These are phyloP conservation scores for Oryza nivara DNA, from an alignment of 176 grass and related monocot genomes.

Conservation along the genomic window DNA sequence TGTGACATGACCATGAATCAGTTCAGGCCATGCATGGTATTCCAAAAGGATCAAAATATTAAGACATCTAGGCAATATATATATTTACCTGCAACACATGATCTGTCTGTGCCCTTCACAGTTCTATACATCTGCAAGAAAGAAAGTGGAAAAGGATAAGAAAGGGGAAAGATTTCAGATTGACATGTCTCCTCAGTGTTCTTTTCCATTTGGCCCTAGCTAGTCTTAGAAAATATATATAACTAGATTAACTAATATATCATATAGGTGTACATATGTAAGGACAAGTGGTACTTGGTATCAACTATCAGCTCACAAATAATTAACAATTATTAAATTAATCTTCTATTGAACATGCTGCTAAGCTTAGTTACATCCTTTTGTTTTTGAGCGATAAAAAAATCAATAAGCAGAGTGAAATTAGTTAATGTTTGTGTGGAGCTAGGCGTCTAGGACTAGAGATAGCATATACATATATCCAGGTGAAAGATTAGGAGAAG, in stretches of 20 bases:
- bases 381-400: slow-evolving; percentile 22
- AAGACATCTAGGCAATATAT: slow-evolving; percentile 47
- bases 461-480: slow-evolving; percentile 7
- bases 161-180: not conserved
- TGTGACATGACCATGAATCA: slow-evolving; percentile 35
- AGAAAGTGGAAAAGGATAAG: not conserved
- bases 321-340: slow-evolving; percentile 11
- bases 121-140: slow-evolving; percentile 99
- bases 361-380: slow-evolving; percentile 1
- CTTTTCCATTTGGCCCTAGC: slow-evolving; percentile 25
- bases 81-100: slow-evolving; percentile 57
- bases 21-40: slow-evolving; percentile 22
- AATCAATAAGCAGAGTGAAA: not conserved
- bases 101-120: slow-evolving; percentile 89
- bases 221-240: slow-evolving; percentile 9
- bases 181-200: not conserved
- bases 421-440: not conserved
- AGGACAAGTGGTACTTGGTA: slow-evolving; percentile 27
- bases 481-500: slow-evolving; percentile 21
- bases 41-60: not conserved
- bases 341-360: slow-evolving; percentile 4
- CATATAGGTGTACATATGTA: slow-evolving; percentile 22
- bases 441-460: not conserved
- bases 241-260: not conserved
- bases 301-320: slow-evolving; percentile 10